Base-by-base conservation (phyloP, 768 basidiomycete species). In the Lactifluus rugatus region DNA sequence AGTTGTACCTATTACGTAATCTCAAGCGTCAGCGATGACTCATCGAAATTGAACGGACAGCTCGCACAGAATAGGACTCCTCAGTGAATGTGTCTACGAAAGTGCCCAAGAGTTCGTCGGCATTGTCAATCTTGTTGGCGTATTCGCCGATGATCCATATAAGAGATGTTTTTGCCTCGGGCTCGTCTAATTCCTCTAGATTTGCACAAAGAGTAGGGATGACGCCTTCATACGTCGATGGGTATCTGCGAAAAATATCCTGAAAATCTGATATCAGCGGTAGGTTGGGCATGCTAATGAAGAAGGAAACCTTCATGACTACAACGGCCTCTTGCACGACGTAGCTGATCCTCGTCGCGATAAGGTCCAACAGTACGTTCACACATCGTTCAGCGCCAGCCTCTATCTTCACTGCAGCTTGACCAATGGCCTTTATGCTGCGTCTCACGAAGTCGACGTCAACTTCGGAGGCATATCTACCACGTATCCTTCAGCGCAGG, bases 71-170 rank as follows among this genome's bases (percentile, higher is more conserved):
- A 68, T 94, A 91, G 7, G 89, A 85, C 71, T 99, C 96, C 66
- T 99, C 96, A 28, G 80, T 85, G 73, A 98, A 98, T 2, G 85
- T 78, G 56, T 95, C 91, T 21, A 99, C 87, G 69, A 96, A 97
- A 50, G 87, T 85, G 14, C 82, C 80, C 63, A 98, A 75, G 23
- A 99, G 77, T 65, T 97, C 94, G 68, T 90, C 92, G 3, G 95
- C 93, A 63, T 99, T 99, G 32, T 63, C 62, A 10, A 98, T 97
- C 74, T 93, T 95, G 71, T 88, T 87, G 3, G 95, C 93, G 66
- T 99, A 97, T 74, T 97, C 93, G 56, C 95, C 95, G 64, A 98
- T 93, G 66, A 99, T 98, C 95, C 96, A 99, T 69, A 99, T 97
- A 50, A 99, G 76, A 2, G 94, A 94, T 1, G 94, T 91, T 68